Evolutionary conservation across 1,284 basidiomycete species (phyloP).

Genomic region (Microbotryum intermedium): DNA sequence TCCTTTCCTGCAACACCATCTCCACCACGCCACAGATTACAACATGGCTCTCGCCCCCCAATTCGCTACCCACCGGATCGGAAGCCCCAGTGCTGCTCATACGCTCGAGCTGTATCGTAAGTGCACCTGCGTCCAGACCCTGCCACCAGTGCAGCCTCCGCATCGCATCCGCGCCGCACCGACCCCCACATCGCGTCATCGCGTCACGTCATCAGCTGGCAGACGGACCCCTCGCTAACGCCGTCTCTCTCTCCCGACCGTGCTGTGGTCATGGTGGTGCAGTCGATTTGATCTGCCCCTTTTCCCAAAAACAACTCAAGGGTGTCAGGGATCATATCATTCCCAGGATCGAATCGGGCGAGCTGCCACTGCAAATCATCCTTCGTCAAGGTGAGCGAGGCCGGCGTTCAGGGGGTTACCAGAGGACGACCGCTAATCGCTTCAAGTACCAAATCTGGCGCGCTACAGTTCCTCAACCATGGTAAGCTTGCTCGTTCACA

Average conservation of each 20-base stretch:
- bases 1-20: too few species aligned
- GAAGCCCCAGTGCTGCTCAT: conserved; percentile 58
- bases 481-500: not conserved
- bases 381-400: conserved; percentile 32
- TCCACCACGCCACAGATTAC: too few species aligned
- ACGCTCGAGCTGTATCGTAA: conserved; percentile 65
- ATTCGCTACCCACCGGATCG: conserved; percentile 57
- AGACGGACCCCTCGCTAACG: too few species aligned
- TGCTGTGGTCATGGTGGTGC: not conserved
- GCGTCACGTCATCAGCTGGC: not conserved
- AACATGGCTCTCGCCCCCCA: conserved; percentile 13
- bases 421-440: not conserved
- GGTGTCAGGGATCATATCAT: conserved; percentile 37
- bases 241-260: not conserved
- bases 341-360: conserved; percentile 35
- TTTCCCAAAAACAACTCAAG: conserved; percentile 38
- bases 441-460: not conserved
- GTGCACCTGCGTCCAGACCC: too few species aligned
- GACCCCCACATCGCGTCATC: conserved; percentile 8
- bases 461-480: too few species aligned
- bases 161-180: too few species aligned
- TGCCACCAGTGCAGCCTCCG: too few species aligned
- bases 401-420: too few species aligned
- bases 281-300: conserved; percentile 36
- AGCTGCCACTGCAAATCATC: conserved; percentile 35